Percentiles rank a stretch among this genome's conserved stretches.
These are phyloP conservation scores for Lolium rigidum DNA, from an alignment of 176 grass and related monocot genomes.

Conservation along the genomic window DNA sequence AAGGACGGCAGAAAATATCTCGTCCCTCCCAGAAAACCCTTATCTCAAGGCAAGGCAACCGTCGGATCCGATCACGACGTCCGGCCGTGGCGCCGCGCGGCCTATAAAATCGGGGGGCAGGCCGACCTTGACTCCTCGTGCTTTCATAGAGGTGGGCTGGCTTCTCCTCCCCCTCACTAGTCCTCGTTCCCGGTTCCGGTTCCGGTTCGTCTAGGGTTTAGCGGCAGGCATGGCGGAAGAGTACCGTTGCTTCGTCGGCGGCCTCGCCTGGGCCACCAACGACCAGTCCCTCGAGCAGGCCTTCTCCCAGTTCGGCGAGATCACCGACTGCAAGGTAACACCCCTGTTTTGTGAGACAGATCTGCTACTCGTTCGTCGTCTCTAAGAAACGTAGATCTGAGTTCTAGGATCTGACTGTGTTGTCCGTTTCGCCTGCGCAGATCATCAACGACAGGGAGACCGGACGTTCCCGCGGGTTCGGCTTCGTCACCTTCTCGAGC, in stretches of 20 bases:
- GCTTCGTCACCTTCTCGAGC: conserved; percentile 89
- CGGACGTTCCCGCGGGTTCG: conserved; percentile 82
- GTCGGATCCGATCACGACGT: conserved; percentile 44
- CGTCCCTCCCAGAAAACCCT: not conserved
- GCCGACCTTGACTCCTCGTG: conserved; percentile 35
- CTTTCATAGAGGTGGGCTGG: conserved; percentile 85
- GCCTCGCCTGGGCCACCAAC: conserved; percentile 90
- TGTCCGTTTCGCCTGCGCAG: not conserved
- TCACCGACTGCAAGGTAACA: conserved; percentile 83
- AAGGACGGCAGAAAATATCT: conserved; percentile 28
- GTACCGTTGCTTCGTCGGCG: conserved; percentile 95
- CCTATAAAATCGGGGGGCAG: conserved; percentile 60
- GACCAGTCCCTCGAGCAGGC: conserved; percentile 77
- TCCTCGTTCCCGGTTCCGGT: conserved; percentile 50
- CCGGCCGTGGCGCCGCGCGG: not conserved
- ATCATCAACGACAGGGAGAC: conserved; percentile 98
- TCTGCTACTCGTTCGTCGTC: not conserved
- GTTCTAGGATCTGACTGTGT: too few relatives aligned
- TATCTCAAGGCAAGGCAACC: too few relatives aligned
- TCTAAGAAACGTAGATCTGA: too few relatives aligned
- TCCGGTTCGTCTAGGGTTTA: conserved; percentile 58
- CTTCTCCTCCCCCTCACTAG: conserved; percentile 73
- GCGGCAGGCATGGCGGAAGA: conserved; percentile 68
- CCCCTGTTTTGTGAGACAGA: not conserved
- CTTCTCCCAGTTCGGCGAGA: conserved; percentile 72